Evolutionary conservation across 2,329 filamentous ascomycete genomes (phyloP), one percentile per base, ranked within the genome.

Genomic region (Xylaria sp.): DNA sequence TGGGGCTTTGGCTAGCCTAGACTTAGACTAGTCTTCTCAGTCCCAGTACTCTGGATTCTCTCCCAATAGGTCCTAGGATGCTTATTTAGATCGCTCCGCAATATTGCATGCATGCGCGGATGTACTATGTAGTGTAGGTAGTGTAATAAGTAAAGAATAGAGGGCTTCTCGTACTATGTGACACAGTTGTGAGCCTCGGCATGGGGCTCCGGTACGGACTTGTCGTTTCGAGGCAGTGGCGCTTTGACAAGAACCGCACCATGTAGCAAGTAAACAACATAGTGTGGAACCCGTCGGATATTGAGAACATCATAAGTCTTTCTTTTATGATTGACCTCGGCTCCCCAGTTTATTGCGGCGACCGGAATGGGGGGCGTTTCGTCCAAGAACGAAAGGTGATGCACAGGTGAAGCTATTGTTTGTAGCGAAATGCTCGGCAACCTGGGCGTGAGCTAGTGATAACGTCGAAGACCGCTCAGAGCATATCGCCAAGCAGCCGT

Each of bases 1-100:
- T 17, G 35, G 43, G 15, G 43, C 31, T 15, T 29, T 33, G 11
- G 41, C 41, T 58, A 27, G 59, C 17, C 38, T 19, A 2, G n/a
- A n/a, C 58, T 57, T n/a, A n/a, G n/a, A 54, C 48, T 54, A 53
- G 53, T 40, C 21, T 27, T n/a, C n/a, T n/a, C n/a, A n/a, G n/a
- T 61, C 58, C 58, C 58, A 58, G 40, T 41, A 43, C 38, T 57
- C 54, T 47, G 58, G 58, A 29, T 61, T 48, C 25, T 8, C 41
- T 17, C 58, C 54, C 13, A 58, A 61, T 41, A 7, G 17, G 53
- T 46, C 21, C 21, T 61, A 48, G 53, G 11, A 17, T 5, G 21
- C 17, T n/a, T 38, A 15, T 46, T 23, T n/a, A 31, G n/a, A 46
- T 49, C n/a, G 27, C 38, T 35, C 47, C 23, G 19, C 15, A 17